Evolutionary conservation across 1,284 basidiomycete species (phyloP), one percentile per base, ranked within the genome.

Genomic region (Ustilago trichophora): DNA sequence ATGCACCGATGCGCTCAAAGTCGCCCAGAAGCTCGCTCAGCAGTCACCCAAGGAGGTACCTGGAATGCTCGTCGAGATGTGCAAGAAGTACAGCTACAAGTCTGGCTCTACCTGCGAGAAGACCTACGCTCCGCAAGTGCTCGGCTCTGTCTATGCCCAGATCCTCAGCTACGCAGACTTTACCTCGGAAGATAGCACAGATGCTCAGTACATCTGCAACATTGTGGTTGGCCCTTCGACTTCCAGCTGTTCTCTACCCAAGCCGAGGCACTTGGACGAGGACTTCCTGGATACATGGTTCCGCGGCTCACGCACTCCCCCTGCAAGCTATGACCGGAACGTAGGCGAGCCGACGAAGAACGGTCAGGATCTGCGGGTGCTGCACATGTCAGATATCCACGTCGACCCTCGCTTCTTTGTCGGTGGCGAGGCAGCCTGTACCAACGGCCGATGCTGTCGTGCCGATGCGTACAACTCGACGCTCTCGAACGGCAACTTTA

Each of bases 381-480:
- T 91, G 40, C 91, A 92, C 75, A 69, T 91, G 13, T 90, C 89
- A 0, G 90, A 92, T 73, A 84, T 90, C 57, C 91, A 92, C 80
- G 82, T 92, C 47, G 91, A 92, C 76, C 87, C 90, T 86, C 88
- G 89, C 26, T 92, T 87, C 77, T 85, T 88, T 11, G 90, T 87
- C 29, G 88, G 88, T 15, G 83, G 88, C 6, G 90, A 92, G 80
- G 89, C 87, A 10, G 88, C 89, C 73, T 91, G 90, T 76, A 87
- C 87, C 21, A 84, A 84, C n/a, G 86, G 86, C n/a, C 81, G 87
- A 5, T 92, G 90, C 82, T 92, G 90, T 75, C 85, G 91, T 29
- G 79, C 82, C 22, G 86, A 87, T 69, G 85, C 83, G 42, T 83
- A 84, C 76, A 89, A 89, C 72, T 65, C 71, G 1, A 64, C 79